A percentile compares a stretch with the other conserved stretches of the same genome.
phyloP scores from a whole-genome alignment of 352 stramenopile genomes.

The Globisporangium rhizosaccharum region DNA sequence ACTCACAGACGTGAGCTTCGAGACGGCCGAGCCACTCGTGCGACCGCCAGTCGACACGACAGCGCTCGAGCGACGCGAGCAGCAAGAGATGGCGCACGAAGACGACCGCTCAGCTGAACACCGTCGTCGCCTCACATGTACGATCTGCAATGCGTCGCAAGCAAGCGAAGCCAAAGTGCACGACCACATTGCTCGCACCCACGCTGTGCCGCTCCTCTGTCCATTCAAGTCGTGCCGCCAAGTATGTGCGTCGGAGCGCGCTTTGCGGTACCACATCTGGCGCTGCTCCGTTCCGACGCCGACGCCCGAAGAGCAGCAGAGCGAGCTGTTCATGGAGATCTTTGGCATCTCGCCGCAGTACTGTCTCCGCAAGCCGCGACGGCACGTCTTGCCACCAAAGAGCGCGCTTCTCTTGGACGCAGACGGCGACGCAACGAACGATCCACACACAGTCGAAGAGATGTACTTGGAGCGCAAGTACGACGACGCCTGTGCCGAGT shows the following conservation, averaged over 20 bases:
- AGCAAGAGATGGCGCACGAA: slow-evolving; percentile 29
- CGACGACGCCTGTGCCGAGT: slow-evolving; percentile 36
- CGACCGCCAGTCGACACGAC: slow-evolving; percentile 38
- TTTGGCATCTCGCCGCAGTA: slow-evolving; percentile 73
- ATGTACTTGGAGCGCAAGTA: slow-evolving; percentile 66
- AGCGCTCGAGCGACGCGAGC: slow-evolving; percentile 32
- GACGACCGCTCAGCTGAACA: slow-evolving; percentile 23
- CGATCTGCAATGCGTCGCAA: slow-evolving; percentile 28
- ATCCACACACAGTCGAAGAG: slow-evolving; percentile 26
- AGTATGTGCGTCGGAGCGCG: slow-evolving; percentile 58
- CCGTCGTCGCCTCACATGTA: slow-evolving; percentile 42
- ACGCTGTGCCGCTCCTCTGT: slow-evolving; percentile 66
- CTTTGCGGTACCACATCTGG: slow-evolving; percentile 74
- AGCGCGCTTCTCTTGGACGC: slow-evolving; percentile 7
- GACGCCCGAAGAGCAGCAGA: slow-evolving; percentile 48
- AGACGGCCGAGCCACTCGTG: slow-evolving; percentile 35
- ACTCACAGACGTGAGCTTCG: slow-evolving; percentile 53
- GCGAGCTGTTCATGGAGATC: slow-evolving; percentile 66
- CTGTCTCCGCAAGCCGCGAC: slow-evolving; percentile 58
- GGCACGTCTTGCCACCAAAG: slow-evolving; percentile 28
- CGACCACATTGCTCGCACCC: slow-evolving; percentile 51
- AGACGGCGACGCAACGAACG: slow-evolving; percentile 14
- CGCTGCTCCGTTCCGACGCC: slow-evolving; percentile 51
- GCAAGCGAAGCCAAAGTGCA: slow-evolving; percentile 24
- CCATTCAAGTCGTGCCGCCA: slow-evolving; percentile 64